Evolutionary conservation across 139 green algal species (phyloP).

Genomic region (Haematococcus sp.): DNA sequence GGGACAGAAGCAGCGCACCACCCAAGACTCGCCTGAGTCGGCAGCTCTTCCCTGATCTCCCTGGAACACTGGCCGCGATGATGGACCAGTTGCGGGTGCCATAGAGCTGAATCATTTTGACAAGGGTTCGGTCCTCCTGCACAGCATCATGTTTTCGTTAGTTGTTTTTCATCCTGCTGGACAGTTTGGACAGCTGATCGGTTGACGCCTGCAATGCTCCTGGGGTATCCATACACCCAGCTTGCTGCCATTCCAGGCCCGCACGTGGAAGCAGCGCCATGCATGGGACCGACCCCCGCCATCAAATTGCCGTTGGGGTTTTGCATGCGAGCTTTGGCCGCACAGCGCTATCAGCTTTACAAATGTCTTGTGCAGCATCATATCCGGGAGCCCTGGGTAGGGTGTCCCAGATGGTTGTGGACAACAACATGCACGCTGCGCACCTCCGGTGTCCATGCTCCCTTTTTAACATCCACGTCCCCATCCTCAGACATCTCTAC

Average conservation of each 20-base stretch:
- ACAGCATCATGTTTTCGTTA: neutral
- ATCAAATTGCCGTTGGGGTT: too few relatives aligned
- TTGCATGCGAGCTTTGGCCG: too few relatives aligned
- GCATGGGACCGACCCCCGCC: too few relatives aligned
- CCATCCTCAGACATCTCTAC: neutral
- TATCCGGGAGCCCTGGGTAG: too few relatives aligned
- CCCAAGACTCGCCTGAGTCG: too few relatives aligned
- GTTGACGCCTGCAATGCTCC: too few relatives aligned
- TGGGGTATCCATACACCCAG: neutral
- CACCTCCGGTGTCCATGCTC: slow-evolving; percentile 6
- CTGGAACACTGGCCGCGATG: slow-evolving; percentile 75
- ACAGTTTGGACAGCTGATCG: too few relatives aligned
- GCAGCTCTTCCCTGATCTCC: slow-evolving; percentile 83
- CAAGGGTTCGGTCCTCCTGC: slow-evolving; percentile 69
- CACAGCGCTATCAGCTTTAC: too few relatives aligned
- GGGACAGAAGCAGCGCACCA: neutral
- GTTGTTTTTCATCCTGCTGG: neutral
- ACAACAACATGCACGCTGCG: neutral
- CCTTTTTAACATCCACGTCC: neutral
- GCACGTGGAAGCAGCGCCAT: neutral
- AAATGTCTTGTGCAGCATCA: too few relatives aligned
- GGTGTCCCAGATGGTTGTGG: too few relatives aligned
- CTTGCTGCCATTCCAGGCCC: neutral
- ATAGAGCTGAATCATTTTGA: slow-evolving; percentile 45
- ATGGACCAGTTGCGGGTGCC: slow-evolving; percentile 74